phyloP scores from a whole-genome alignment of 345 rosid species.

The Camelina hispida region DNA sequence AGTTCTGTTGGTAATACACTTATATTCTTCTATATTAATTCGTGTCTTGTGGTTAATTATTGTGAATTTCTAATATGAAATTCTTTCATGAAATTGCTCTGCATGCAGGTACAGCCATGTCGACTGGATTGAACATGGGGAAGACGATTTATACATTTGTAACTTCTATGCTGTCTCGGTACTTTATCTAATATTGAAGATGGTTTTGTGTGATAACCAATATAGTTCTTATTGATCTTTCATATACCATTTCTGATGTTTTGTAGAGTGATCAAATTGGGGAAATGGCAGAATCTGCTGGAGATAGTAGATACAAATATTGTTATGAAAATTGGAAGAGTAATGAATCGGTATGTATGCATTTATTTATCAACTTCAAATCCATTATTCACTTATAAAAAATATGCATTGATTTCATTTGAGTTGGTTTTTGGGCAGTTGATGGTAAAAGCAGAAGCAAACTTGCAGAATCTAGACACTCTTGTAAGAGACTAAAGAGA shows the following conservation, averaged over 20 bases:
- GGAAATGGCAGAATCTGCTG: slow-evolving; percentile 5
- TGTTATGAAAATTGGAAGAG: slow-evolving; percentile 21
- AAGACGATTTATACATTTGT: slow-evolving; percentile 20
- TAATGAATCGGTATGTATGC: slow-evolving; percentile 29
- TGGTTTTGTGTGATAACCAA: neutral
- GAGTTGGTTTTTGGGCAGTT: slow-evolving; percentile 27
- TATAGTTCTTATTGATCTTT: neutral
- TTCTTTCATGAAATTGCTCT: neutral
- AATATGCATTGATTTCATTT: slow-evolving; percentile 3
- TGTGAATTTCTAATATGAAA: neutral
- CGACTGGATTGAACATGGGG: slow-evolving; percentile 27
- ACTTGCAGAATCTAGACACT: neutral
- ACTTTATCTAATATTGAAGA: slow-evolving; percentile 19
- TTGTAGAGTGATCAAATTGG: slow-evolving; percentile 7
- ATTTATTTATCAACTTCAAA: slow-evolving; percentile 8
- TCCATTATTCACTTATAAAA: neutral
- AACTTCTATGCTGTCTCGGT: neutral
- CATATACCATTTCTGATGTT: slow-evolving; percentile 20
- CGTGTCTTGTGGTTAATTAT: slow-evolving; percentile 9
- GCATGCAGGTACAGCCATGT: slow-evolving; percentile 23
- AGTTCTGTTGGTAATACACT: slow-evolving; percentile 38
- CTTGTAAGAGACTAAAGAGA: slow-evolving; percentile 33
- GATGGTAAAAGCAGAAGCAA: slow-evolving; percentile 21
- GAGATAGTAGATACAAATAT: slow-evolving; percentile 25
- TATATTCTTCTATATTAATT: neutral